phyloP scores from a whole-genome alignment of 805 yeast species.

The Sungouiella blattae region DNA sequence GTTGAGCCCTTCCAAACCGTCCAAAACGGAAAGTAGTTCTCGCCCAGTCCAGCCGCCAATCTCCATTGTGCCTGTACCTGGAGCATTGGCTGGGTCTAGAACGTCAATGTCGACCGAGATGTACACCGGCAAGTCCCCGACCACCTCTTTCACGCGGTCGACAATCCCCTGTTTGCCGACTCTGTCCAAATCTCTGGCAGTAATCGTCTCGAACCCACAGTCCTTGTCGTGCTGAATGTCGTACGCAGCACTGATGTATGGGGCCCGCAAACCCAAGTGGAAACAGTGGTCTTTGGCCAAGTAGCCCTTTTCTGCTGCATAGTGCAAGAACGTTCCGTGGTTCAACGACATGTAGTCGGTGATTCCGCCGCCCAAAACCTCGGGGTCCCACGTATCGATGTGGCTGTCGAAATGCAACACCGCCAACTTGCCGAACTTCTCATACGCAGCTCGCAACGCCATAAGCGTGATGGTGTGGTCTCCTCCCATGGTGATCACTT shows the following conservation, averaged over 20 bases:
- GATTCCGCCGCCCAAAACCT: constrained; percentile 58
- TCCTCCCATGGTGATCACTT: constrained; percentile 55
- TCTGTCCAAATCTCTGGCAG: constrained; percentile 46
- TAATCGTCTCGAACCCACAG: constrained; percentile 46
- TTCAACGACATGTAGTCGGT: constrained; percentile 56
- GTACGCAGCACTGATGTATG: constrained; percentile 42
- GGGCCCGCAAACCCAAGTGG: constrained; percentile 67
- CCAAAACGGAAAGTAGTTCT: constrained; percentile 57
- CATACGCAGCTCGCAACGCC: constrained; percentile 50
- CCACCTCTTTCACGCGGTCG: constrained; percentile 27
- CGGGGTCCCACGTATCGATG: constrained; percentile 69
- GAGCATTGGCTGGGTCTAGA: constrained; percentile 69
- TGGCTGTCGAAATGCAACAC: constrained; percentile 68
- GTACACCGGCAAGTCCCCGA: constrained; percentile 42
- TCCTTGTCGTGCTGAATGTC: constrained; percentile 44
- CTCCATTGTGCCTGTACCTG: constrained; percentile 80
- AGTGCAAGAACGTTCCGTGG: constrained; percentile 69
- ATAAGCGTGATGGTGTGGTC: constrained; percentile 57
- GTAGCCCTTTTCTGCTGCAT: constrained; percentile 66
- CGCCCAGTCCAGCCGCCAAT: constrained; percentile 67
- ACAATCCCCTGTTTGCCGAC: constrained; percentile 38
- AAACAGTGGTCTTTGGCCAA: constrained; percentile 45
- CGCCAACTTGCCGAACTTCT: constrained; percentile 43
- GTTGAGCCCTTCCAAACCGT: constrained; percentile 56
- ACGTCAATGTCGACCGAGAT: constrained; percentile 56